phyloP scores from a whole-genome alignment of 2,329 filamentous ascomycete genomes.

The Curvularia sp. region DNA sequence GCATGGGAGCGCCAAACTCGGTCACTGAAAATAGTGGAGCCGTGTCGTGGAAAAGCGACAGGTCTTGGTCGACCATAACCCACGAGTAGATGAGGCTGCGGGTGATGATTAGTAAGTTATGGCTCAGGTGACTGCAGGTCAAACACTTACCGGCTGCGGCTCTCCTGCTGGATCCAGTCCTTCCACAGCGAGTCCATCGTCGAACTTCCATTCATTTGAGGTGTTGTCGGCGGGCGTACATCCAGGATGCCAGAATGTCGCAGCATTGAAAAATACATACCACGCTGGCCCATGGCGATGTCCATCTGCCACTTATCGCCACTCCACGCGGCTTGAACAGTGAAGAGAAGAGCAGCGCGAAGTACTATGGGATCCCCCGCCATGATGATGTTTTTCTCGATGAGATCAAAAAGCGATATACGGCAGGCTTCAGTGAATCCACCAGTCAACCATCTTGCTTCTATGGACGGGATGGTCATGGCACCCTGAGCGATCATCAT shows the following conservation, averaged over 20 bases:
- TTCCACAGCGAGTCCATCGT: constrained; percentile 64
- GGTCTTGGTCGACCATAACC: constrained; percentile 75
- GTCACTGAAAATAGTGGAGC: constrained; percentile 65
- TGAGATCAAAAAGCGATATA: constrained; percentile 74
- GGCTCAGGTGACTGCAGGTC: constrained; percentile 28
- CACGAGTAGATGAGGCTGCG: constrained; percentile 74
- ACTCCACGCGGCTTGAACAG: constrained; percentile 73
- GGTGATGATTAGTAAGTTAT: constrained; percentile 18
- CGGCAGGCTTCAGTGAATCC: constrained; percentile 74
- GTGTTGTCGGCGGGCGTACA: constrained; percentile 55
- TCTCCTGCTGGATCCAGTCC: constrained; percentile 70
- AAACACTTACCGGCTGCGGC: constrained; percentile 63
- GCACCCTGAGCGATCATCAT: constrained; percentile 77
- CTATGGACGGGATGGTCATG: constrained; percentile 68
- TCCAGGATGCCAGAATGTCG: constrained; percentile 73
- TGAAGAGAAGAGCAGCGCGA: constrained; percentile 71
- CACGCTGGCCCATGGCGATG: constrained; percentile 74
- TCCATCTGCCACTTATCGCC: constrained; percentile 82
- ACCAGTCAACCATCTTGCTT: constrained; percentile 69
- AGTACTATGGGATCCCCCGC: constrained; percentile 69
- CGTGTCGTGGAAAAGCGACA: constrained; percentile 51
- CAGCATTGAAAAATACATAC: constrained; percentile 77
- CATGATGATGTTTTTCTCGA: constrained; percentile 74
- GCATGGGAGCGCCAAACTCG: constrained; percentile 70
- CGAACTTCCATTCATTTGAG: constrained; percentile 53